A percentile compares a stretch with the other conserved stretches of the same genome.
These are phyloP conservation scores for Colletotrichum cordylinicola DNA, from an alignment of 2,329 filamentous ascomycete species.

Conservation along the genomic window DNA sequence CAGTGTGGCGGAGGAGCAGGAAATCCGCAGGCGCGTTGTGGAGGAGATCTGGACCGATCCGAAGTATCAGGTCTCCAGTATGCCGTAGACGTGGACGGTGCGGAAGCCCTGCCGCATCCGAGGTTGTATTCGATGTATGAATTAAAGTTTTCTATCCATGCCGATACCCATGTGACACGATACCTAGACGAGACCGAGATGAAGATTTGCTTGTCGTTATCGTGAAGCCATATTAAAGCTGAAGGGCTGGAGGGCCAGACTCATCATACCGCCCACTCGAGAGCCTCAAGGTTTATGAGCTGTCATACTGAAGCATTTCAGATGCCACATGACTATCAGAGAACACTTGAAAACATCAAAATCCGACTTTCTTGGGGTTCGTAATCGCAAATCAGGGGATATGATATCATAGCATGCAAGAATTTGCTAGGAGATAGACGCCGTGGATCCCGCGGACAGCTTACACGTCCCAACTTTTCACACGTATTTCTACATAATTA, in stretches of 20 bases:
- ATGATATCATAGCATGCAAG: background rate
- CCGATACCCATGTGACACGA: background rate
- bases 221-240: background rate
- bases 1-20: background rate
- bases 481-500: background rate
- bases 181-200: background rate
- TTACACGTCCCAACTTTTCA: background rate
- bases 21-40: background rate
- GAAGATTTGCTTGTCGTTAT: background rate
- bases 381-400: background rate
- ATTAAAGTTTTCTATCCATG: background rate
- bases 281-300: background rate
- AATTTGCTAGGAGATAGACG: background rate
- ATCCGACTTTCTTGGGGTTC: background rate
- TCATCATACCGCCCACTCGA: background rate
- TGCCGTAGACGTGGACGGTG: background rate
- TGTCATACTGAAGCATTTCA: background rate
- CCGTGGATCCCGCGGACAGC: background rate
- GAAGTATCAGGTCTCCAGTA: background rate
- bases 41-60: background rate
- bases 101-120: background rate
- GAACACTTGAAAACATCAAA: background rate
- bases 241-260: background rate
- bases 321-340: background rate
- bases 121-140: background rate